phyloP scores from a whole-genome alignment of 495 filamentous ascomycete genomes.

The Oidiodendron maius region DNA sequence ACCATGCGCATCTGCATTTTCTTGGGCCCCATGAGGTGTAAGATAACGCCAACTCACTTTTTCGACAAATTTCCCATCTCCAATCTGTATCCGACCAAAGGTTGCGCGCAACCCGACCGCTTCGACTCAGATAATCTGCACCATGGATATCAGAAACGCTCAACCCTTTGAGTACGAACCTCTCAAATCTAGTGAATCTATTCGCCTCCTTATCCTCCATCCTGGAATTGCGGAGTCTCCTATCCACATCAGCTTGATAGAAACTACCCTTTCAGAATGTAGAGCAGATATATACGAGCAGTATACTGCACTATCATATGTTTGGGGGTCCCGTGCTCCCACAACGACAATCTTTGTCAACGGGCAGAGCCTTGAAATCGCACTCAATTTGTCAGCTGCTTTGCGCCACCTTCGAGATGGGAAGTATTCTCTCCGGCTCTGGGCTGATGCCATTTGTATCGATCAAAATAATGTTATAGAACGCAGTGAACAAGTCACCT shows the following conservation, averaged over 20 bases:
- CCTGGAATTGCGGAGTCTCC: neutral
- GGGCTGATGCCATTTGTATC: no score
- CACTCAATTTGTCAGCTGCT: neutral
- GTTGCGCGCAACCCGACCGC: no score
- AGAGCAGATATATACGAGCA: constrained; percentile 12
- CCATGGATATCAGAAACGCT: neutral
- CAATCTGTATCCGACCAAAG: no score
- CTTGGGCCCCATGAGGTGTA: no score
- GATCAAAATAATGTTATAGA: constrained; percentile 21
- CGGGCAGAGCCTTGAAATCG: neutral
- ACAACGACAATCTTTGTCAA: neutral
- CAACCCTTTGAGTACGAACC: neutral
- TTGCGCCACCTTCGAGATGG: neutral
- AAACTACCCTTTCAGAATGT: constrained; percentile 9
- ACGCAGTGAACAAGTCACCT: constrained; percentile 16
- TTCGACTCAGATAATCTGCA: no score
- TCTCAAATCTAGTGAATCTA: constrained; percentile 1
- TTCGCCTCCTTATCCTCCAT: constrained; percentile 12
- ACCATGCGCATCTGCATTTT: no score
- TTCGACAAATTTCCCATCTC: no score
- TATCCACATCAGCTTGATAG: constrained; percentile 10
- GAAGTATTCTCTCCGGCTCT: neutral
- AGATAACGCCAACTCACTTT: no score
- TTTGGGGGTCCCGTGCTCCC: constrained; percentile 14
- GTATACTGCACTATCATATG: constrained; percentile 22